phyloP scores from a whole-genome alignment of 768 basidiomycete species.

The Auricularia heimuer region DNA sequence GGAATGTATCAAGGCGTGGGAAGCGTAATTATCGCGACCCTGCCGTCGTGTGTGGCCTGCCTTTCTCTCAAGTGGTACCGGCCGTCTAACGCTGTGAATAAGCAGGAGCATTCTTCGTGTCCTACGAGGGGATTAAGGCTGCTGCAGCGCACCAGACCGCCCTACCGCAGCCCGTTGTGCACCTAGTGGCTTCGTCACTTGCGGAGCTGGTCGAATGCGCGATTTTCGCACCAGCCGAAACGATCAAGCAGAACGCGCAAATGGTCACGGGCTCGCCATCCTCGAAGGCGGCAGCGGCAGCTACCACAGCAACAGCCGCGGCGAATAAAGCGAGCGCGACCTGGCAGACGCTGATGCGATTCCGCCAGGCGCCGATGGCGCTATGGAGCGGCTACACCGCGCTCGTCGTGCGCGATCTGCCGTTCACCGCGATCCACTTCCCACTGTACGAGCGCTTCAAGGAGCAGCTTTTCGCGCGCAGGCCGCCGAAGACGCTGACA shows the following conservation, averaged over 20 bases:
- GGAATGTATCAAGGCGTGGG: constrained; percentile 92
- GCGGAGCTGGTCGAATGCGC: not conserved
- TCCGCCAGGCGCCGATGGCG: not conserved
- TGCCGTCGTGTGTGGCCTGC: not conserved
- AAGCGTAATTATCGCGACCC: constrained; percentile 67
- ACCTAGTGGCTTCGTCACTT: not conserved
- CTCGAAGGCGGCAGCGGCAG: not conserved
- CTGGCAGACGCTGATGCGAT: not conserved
- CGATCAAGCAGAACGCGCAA: not conserved
- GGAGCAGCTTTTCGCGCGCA: constrained; percentile 41
- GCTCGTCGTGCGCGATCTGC: constrained; percentile 48
- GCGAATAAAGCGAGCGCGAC: not conserved
- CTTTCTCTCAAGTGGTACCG: not conserved
- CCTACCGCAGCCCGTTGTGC: not conserved
- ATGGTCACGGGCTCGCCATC: not conserved
- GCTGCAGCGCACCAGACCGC: not conserved
- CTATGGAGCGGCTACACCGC: not conserved
- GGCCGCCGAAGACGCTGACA: constrained; percentile 52
- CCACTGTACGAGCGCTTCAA: constrained; percentile 91
- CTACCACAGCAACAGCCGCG: too few relatives aligned
- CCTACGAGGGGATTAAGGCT: not conserved
- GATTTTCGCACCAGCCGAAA: not conserved
- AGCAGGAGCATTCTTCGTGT: not conserved
- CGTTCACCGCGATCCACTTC: constrained; percentile 93
- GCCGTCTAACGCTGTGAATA: not conserved